Conservation (phyloP, 2,329 filamentous ascomycete species). For the Ophiosphaerella korrae region DNA sequence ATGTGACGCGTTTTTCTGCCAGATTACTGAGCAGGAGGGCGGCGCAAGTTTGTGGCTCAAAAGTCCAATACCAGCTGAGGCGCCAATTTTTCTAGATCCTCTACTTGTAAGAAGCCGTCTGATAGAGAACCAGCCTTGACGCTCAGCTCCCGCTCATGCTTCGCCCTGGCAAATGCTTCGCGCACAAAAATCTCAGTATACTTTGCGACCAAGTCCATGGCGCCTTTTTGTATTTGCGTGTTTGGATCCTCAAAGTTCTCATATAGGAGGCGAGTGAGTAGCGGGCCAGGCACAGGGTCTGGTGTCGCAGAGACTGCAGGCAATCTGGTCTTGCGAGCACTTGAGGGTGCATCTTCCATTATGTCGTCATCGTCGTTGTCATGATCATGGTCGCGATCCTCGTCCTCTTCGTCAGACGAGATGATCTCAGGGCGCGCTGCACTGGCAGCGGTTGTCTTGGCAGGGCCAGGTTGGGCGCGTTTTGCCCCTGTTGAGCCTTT, state of each 20-base stretch:
- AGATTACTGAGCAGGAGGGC: neutral
- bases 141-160: conserved; percentile 66
- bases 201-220: conserved; percentile 73
- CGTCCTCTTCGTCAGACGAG: conserved; percentile 37
- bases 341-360: conserved; percentile 32
- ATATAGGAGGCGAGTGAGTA: conserved; percentile 78
- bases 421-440: conserved; percentile 34
- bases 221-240: conserved; percentile 43
- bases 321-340: conserved; percentile 11
- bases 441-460: conserved; percentile 26
- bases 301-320: conserved; percentile 19
- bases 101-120: conserved; percentile 77
- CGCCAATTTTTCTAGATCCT: conserved; percentile 86
- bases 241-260: conserved; percentile 69
- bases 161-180: conserved; percentile 82
- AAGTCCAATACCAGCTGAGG: conserved; percentile 87
- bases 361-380: conserved; percentile 32
- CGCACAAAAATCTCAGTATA: conserved; percentile 92
- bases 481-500: conserved; percentile 26
- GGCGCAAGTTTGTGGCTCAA: conserved; percentile 47
- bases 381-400: conserved; percentile 19
- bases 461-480: conserved; percentile 22
- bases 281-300: conserved; percentile 68
- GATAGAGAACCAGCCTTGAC: conserved; percentile 36
- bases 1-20: neutral